A percentile compares a stretch with the other conserved stretches of the same genome.
phyloP scores from a whole-genome alignment of 1,284 basidiomycete genomes.

The Cryptococcus hybrid region DNA sequence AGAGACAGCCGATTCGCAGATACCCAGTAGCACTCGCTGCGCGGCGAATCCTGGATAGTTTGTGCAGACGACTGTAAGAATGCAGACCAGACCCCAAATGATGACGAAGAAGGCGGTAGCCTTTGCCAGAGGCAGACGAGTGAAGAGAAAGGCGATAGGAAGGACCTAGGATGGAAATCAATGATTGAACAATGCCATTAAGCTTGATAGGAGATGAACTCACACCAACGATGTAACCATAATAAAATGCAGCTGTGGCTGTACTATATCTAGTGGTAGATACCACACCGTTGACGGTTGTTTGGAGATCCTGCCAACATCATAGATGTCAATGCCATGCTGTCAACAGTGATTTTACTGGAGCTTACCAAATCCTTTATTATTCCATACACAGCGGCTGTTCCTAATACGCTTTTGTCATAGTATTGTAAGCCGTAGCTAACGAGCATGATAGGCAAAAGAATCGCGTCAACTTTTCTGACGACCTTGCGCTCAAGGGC shows the following conservation, averaged over 20 bases:
- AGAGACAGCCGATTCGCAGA: constrained; percentile 52
- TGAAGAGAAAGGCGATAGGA: constrained; percentile 52
- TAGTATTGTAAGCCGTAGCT: constrained; percentile 40
- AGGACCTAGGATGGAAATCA: constrained; percentile 29
- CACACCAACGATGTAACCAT: constrained; percentile 52
- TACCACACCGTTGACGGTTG: constrained; percentile 38
- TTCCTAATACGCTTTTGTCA: constrained; percentile 55
- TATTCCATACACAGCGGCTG: constrained; percentile 55
- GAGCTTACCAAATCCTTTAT: constrained; percentile 48
- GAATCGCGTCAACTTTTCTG: constrained; percentile 29
- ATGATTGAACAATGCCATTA: background rate
- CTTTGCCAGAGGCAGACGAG: constrained; percentile 50
- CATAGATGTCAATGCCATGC: background rate
- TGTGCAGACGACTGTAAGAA: constrained; percentile 52
- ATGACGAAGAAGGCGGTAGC: constrained; percentile 41
- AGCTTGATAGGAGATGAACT: background rate
- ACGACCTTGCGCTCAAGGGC: constrained; percentile 24
- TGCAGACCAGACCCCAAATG: constrained; percentile 53
- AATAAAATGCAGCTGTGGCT: constrained; percentile 53
- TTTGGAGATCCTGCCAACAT: constrained; percentile 28
- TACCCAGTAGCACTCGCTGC: constrained; percentile 53
- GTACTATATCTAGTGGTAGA: constrained; percentile 47
- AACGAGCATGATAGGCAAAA: constrained; percentile 53
- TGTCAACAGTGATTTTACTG: background rate
- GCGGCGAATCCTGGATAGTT: constrained; percentile 52